A percentile compares a stretch with the other conserved stretches of the same genome.
Evolutionary conservation across 176 grass and related monocot genomes (phyloP).

Genomic region (Raddia guianensis): DNA sequence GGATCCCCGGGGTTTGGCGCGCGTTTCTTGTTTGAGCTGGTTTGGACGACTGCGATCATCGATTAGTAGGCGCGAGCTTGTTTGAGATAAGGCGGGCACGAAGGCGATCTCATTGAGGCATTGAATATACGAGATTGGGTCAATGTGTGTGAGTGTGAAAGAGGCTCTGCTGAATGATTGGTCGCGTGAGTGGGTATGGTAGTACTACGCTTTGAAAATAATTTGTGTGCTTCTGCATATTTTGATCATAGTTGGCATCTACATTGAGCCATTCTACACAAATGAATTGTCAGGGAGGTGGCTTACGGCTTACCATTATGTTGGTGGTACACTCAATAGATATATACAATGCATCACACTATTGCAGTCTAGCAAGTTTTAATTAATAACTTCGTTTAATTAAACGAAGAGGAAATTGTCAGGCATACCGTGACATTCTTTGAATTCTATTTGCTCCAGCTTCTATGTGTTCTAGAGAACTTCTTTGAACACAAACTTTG

Average conservation of each 20-base stretch:
- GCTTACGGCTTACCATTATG: not conserved
- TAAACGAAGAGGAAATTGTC: not conserved
- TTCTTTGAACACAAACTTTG: not conserved
- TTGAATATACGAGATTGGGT: not conserved
- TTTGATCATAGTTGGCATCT: slow-evolving; percentile 16
- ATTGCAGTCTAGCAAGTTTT: not conserved
- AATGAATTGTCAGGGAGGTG: not conserved
- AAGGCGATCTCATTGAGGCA: not conserved
- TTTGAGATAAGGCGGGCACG: slow-evolving; percentile 3
- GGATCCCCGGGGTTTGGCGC: slow-evolving; percentile 23
- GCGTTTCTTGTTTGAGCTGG: slow-evolving; percentile 34
- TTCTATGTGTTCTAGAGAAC: not conserved
- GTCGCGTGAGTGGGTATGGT: not conserved
- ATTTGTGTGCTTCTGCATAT: slow-evolving; percentile 13
- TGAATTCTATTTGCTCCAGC: not conserved
- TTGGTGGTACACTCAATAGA: slow-evolving; percentile 1
- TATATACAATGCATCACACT: slow-evolving; percentile 1
- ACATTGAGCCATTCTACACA: slow-evolving; percentile 5
- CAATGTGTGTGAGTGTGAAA: slow-evolving; percentile 5
- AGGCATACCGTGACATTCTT: not conserved
- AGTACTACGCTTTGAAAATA: not conserved
- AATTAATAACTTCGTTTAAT: slow-evolving; percentile 10
- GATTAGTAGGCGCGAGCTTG: slow-evolving; percentile 3
- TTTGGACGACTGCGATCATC: slow-evolving; percentile 3
- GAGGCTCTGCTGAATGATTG: not conserved